Base-by-base conservation (phyloP, 306 rosid genomes). In the Lablab purpureus region DNA sequence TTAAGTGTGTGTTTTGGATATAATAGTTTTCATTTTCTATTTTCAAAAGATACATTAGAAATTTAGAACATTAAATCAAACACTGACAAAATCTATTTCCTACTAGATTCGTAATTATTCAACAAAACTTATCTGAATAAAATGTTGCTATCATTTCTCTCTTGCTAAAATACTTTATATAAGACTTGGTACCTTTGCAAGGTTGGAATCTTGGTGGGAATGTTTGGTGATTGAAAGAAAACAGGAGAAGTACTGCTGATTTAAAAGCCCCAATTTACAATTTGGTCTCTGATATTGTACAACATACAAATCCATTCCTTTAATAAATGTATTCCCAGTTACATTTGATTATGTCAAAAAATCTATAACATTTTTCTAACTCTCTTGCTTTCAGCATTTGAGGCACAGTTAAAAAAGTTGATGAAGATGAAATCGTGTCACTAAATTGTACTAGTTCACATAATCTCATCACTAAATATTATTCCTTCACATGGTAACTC, bases 141-240 rank as follows among this genome's bases (percentile, higher is more conserved):
- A 25, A 60, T 25, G 5, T 25, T 13, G 14, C 19, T 22, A 22
- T 10, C 7, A 7, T 55, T 54, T 55, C 63, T 60, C 19, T 60
- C 21, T 60, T 6, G 5, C 40, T 28, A 60, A 27, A 43, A 54
- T 2, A 56, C 13, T 23, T 58, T 37, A 15, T 46, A 18, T 18
- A 66, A 41, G 75, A 21, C 37, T 32, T 28, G 13, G 46, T 50
- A 28, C 71, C 81, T 17, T 40, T 78, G 66, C 47, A 67, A 43
- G 30, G 51, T 30, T 62, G 68, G 32, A 56, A 56, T 22, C 32
- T 51, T 51, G 49, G 41, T 50, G 65, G 41, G 88, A 86, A 78
- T 83, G 88, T 84, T 60, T 62, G 58, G 66, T 34, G 68, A 22
- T 78, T 76, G 52, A 50, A 52, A 37, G 78, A 21, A 41, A 37